phyloP scores from a whole-genome alignment of 768 basidiomycete species.

The Austroboletus festivus region DNA sequence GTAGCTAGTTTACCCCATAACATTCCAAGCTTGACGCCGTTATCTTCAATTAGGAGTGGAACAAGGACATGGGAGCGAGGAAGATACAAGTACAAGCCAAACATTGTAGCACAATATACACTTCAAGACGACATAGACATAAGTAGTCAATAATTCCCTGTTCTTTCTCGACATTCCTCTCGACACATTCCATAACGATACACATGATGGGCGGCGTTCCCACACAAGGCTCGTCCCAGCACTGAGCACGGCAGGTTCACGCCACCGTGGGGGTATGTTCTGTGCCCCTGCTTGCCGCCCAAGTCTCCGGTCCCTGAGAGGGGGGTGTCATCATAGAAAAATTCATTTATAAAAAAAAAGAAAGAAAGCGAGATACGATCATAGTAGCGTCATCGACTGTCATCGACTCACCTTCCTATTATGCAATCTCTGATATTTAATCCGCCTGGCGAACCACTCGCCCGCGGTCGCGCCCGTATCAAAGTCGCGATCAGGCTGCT shows the following conservation, averaged over 20 bases:
- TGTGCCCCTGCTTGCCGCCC: constrained; percentile 29
- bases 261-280: constrained; percentile 26
- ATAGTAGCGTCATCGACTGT: neutral
- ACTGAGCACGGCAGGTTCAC: neutral
- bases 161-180: no score
- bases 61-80: no score
- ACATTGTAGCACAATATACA: no score
- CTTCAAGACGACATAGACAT: no score
- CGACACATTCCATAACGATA: neutral
- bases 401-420: constrained; percentile 38
- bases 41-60: no score
- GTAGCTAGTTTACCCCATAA: no score
- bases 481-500: constrained; percentile 36
- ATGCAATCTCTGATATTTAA: constrained; percentile 39
- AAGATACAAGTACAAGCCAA: no score
- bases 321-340: neutral
- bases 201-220: neutral
- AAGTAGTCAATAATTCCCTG: no score
- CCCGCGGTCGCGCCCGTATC: constrained; percentile 36
- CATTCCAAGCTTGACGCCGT: no score
- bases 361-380: neutral
- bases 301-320: constrained; percentile 29
- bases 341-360: neutral
- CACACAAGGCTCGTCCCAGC: no score
- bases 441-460: constrained; percentile 41